Conservation (phyloP, 2,329 filamentous ascomycete species). For the Epichloe glyceriae region DNA sequence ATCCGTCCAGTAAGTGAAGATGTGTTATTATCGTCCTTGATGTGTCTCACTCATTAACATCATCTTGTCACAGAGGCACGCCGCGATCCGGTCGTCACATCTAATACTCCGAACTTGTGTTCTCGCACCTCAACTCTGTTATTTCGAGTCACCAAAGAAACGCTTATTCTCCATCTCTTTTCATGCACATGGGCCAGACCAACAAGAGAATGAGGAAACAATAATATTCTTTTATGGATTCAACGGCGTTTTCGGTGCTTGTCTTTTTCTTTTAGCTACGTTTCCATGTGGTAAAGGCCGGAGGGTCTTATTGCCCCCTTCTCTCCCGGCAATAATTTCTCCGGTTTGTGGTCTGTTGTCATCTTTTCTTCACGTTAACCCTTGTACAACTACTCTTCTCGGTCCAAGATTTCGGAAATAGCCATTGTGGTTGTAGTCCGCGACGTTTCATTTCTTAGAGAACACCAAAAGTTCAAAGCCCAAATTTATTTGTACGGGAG, state of each 20-base stretch:
- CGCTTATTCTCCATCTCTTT: conserved; percentile 1
- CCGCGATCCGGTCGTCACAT: conserved; percentile 35
- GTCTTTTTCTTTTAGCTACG: neutral
- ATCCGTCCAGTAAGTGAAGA: conserved; percentile 36
- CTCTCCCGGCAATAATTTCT: neutral
- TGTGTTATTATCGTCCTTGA: neutral
- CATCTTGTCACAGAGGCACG: conserved; percentile 18
- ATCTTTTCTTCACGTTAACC: conserved; percentile 8
- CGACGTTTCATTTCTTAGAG: neutral
- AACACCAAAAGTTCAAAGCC: neutral
- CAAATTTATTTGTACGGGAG: neutral
- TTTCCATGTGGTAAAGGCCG: neutral
- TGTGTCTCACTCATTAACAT: neutral
- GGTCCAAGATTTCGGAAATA: neutral
- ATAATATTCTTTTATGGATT: neutral
- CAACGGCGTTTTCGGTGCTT: neutral
- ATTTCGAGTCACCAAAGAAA: neutral
- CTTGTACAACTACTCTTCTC: conserved; percentile 24
- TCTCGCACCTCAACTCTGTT: neutral
- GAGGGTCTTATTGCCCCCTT: no score
- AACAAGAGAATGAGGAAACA: neutral
- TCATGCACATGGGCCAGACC: neutral
- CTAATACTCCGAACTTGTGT: conserved; percentile 9
- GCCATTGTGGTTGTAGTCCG: neutral
- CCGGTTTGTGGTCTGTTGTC: neutral